These are phyloP conservation scores for Kwoniella pini DNA, from an alignment of 768 basidiomycete species.

Conservation along the genomic window DNA sequence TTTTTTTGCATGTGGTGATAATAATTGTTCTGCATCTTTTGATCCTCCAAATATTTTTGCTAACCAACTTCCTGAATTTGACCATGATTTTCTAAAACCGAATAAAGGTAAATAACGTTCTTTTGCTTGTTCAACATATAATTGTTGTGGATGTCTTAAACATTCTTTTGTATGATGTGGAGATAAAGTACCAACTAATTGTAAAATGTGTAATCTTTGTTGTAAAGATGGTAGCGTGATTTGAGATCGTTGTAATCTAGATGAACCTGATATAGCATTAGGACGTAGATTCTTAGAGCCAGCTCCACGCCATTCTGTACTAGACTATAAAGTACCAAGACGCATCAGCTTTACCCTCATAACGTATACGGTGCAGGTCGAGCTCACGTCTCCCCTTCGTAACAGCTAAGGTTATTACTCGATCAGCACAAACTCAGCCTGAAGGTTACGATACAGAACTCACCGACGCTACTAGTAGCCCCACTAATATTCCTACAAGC, in stretches of 20 bases:
- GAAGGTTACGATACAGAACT: constrained; percentile 15
- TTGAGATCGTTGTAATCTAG: constrained; percentile 40
- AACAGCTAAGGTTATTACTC: constrained; percentile 32
- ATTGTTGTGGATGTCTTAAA: constrained; percentile 75
- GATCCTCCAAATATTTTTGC: constrained; percentile 34
- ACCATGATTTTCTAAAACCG: constrained; percentile 66
- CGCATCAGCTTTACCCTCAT: neutral
- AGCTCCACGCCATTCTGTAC: constrained; percentile 38
- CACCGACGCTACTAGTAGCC: constrained; percentile 49
- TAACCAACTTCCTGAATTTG: constrained; percentile 38
- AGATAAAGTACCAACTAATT: constrained; percentile 80
- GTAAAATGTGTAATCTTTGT: constrained; percentile 81
- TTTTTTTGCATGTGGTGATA: constrained; percentile 14
- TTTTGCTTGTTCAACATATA: constrained; percentile 78
- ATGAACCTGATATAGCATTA: constrained; percentile 37
- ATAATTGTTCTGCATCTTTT: constrained; percentile 32
- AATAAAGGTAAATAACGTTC: constrained; percentile 83
- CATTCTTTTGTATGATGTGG: constrained; percentile 93
- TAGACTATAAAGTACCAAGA: constrained; percentile 18
- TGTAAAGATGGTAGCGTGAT: constrained; percentile 69
- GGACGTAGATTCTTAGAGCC: constrained; percentile 37
- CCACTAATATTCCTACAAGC: constrained; percentile 49
- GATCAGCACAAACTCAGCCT: neutral
- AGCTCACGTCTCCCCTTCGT: constrained; percentile 42
- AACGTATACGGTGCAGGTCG: too few species aligned